Conservation (phyloP, 2,329 filamentous ascomycete genomes). For the Penicillium occitanis region DNA sequence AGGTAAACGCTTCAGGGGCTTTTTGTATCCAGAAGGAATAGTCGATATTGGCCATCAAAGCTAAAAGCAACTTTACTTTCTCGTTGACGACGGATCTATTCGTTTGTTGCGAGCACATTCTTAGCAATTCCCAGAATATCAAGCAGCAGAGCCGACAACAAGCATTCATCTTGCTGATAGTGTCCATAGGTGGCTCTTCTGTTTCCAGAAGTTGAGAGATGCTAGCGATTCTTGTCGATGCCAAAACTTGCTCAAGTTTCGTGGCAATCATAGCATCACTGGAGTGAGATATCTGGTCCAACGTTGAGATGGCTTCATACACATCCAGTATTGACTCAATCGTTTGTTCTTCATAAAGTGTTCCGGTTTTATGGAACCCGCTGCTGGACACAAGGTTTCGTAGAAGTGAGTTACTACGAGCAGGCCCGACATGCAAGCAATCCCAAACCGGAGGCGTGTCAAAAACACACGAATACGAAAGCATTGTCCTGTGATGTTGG, state of each 20-base stretch:
- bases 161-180: background rate
- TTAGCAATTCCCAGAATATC: background rate
- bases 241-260: background rate
- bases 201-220: background rate
- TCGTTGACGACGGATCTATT: background rate
- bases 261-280: background rate
- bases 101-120: background rate
- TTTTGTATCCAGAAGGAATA: background rate
- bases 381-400: slow-evolving; percentile 2
- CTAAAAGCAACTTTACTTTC: background rate
- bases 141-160: background rate
- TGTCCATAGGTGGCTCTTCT: background rate
- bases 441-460: slow-evolving; percentile 2
- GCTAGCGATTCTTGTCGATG: background rate
- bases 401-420: background rate
- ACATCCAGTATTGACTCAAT: background rate
- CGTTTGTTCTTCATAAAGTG: background rate
- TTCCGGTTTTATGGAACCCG: background rate
- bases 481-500: background rate
- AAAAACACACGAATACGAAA: slow-evolving; percentile 2
- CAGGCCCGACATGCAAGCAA: background rate
- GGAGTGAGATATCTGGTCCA: background rate
- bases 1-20: background rate
- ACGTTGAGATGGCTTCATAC: background rate
- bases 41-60: background rate